These are phyloP conservation scores for Lactarius sanguifluus DNA, from an alignment of 768 basidiomycete genomes.

Conservation along the genomic window DNA sequence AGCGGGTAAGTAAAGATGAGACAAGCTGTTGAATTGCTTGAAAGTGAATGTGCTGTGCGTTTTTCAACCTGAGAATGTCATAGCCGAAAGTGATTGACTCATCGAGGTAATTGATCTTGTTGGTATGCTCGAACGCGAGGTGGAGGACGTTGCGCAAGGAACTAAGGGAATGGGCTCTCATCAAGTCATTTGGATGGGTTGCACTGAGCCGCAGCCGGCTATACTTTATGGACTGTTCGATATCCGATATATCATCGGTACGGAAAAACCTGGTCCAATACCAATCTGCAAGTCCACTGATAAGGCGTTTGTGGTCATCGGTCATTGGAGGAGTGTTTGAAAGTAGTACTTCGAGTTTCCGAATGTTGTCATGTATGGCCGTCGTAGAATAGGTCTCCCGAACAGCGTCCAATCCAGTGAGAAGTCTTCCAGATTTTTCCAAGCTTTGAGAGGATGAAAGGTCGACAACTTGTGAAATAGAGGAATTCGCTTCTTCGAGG, in stretches of 20 bases:
- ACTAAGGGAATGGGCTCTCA: not conserved
- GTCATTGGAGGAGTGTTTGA: not conserved
- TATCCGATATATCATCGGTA: not conserved
- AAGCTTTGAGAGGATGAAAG: not conserved
- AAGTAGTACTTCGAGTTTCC: constrained; percentile 4
- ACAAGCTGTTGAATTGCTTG: not conserved
- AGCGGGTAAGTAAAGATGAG: not conserved
- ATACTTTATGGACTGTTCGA: constrained; percentile 1
- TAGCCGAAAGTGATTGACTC: constrained; percentile 1
- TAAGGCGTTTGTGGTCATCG: not conserved
- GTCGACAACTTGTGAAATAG: not conserved
- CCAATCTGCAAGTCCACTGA: constrained; percentile 4
- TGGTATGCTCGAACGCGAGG: constrained; percentile 9
- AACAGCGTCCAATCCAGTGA: not conserved
- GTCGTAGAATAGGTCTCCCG: not conserved
- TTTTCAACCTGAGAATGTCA: not conserved
- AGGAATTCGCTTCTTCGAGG: not conserved
- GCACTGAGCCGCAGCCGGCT: not conserved
- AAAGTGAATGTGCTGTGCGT: not conserved
- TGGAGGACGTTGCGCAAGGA: constrained; percentile 9
- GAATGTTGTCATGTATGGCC: not conserved
- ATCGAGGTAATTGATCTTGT: constrained; percentile 5
- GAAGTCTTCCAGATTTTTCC: not conserved
- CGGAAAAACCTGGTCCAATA: constrained; percentile 6
- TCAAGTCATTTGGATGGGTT: not conserved